Conservation (phyloP, 768 basidiomycete species). For the Podaxis sp. region DNA sequence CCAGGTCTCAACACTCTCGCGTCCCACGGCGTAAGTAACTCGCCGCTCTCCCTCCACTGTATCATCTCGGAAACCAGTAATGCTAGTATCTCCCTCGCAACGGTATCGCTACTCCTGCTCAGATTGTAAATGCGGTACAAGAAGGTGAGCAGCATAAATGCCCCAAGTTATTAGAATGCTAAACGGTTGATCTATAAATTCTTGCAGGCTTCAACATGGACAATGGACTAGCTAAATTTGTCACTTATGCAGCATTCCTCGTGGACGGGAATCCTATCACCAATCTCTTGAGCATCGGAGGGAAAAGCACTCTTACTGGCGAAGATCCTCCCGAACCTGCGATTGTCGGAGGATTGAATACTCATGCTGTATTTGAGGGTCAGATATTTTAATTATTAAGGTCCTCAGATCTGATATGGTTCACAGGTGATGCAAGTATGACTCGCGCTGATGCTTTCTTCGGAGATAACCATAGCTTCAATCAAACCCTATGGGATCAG, state of each 20-base stretch:
- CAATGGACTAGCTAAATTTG: conserved; percentile 2
- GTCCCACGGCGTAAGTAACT: conserved; percentile 16
- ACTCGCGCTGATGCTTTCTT: conserved; percentile 2
- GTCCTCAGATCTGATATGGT: neutral
- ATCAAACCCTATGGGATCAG: conserved; percentile 6
- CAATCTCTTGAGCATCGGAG: conserved; percentile 10
- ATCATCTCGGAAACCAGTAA: neutral
- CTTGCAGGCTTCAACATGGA: conserved; percentile 14
- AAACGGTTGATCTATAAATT: neutral
- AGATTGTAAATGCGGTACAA: conserved; percentile 13
- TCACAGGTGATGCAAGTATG: conserved; percentile 6
- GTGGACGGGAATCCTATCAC: conserved; percentile 12
- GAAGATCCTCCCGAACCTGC: conserved; percentile 5
- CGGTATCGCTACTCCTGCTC: conserved; percentile 15
- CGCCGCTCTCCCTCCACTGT: neutral
- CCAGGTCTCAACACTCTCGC: conserved; percentile 21
- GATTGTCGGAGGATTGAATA: conserved; percentile 12
- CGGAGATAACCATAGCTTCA: conserved; percentile 13
- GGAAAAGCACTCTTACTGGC: conserved; percentile 8
- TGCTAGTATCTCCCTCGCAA: conserved; percentile 15
- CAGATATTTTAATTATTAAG: neutral
- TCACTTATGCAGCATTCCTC: conserved; percentile 10
- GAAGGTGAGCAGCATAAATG: conserved; percentile 2
- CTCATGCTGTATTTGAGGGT: conserved; percentile 11
- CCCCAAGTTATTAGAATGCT: neutral